These are phyloP conservation scores for Mucor saturninus DNA, from an alignment of 371 early-diverging fungal genomes.

Conservation along the genomic window DNA sequence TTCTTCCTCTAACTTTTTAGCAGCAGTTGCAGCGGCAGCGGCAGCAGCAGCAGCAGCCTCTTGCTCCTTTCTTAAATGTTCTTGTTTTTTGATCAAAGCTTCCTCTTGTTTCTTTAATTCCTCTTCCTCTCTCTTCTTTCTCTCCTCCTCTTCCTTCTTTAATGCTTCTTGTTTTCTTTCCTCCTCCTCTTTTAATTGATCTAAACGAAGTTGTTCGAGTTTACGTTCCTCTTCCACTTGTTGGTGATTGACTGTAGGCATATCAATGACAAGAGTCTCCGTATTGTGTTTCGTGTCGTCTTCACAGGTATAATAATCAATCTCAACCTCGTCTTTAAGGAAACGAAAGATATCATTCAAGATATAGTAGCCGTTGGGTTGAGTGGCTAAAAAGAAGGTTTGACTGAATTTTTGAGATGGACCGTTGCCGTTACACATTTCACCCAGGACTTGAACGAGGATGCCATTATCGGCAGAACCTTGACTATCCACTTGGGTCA, in stretches of 20 bases:
- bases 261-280: constrained; percentile 9
- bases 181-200: background rate
- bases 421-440: constrained; percentile 84
- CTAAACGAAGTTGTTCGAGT: too few species aligned
- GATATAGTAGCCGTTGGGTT: constrained; percentile 91
- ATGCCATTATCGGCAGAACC: constrained; percentile 79
- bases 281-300: constrained; percentile 5
- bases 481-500: constrained; percentile 91
- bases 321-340: constrained; percentile 78
- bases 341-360: constrained; percentile 95
- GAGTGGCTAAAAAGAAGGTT: constrained; percentile 92
- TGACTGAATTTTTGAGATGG: constrained; percentile 89
- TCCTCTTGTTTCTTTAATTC: background rate
- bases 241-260: background rate
- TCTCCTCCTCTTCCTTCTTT: too few species aligned
- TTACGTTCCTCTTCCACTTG: background rate
- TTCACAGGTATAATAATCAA: constrained; percentile 54
- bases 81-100: background rate
- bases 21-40: background rate
- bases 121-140: background rate
- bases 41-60: too few species aligned
- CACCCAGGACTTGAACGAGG: constrained; percentile 90
- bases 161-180: background rate
- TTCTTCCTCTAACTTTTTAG: too few species aligned
- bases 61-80: background rate